Evolutionary conservation across 352 stramenopile species (phyloP).

Genomic region (Globisporangium cederbergense): DNA sequence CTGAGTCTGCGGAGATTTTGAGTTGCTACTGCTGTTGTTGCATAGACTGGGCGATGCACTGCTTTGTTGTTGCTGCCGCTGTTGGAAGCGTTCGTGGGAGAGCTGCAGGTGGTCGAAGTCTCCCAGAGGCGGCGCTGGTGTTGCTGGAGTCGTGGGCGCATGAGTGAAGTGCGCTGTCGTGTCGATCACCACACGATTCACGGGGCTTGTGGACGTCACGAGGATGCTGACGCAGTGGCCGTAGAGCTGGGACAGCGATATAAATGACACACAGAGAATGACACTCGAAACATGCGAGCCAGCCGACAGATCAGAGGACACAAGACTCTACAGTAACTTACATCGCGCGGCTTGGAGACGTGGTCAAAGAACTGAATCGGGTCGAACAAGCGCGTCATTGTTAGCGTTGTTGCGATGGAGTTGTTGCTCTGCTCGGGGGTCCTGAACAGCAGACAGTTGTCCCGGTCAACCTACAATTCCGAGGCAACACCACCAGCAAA

Average conservation of each 20-base stretch:
- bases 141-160: neutral
- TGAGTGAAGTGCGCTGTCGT: conserved; percentile 47
- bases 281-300: too few relatives aligned
- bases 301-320: neutral
- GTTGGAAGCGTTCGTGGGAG: neutral
- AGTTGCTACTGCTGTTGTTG: neutral
- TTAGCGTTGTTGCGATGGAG: neutral
- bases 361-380: conserved; percentile 42
- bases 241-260: conserved; percentile 31
- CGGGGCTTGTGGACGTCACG: conserved; percentile 34
- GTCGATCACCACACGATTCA: conserved; percentile 50
- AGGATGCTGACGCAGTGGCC: conserved; percentile 45
- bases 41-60: neutral
- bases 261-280: neutral
- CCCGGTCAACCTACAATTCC: conserved; percentile 27
- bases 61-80: neutral
- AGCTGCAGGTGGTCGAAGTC: neutral
- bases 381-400: conserved; percentile 31
- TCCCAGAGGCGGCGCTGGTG: neutral
- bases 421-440: neutral
- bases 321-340: conserved; percentile 19
- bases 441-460: conserved; percentile 48
- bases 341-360: conserved; percentile 35
- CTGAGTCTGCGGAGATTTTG: neutral
- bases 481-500: neutral